These are phyloP conservation scores for Beauveria sp. DNA, from an alignment of 2,329 filamentous ascomycete genomes.

Conservation along the genomic window DNA sequence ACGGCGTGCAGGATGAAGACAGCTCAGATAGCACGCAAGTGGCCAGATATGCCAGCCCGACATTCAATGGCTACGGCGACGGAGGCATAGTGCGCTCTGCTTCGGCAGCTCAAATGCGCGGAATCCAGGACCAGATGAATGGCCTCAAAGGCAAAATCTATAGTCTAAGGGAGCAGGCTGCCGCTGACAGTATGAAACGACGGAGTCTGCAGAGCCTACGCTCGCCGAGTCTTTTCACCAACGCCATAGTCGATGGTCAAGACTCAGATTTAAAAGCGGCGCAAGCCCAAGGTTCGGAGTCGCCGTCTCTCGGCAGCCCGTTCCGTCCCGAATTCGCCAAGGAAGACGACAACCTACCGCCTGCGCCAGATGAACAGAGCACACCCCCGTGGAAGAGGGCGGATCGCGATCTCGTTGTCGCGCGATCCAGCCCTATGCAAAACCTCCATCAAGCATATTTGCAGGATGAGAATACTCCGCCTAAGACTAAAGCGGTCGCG, in stretches of 20 bases:
- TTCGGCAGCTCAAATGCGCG: constrained; percentile 65
- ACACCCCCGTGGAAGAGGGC: not conserved
- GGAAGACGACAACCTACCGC: constrained; percentile 7
- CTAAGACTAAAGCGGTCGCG: constrained; percentile 12
- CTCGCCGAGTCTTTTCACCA: constrained; percentile 71
- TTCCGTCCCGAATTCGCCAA: constrained; percentile 8
- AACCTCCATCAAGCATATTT: constrained; percentile 12
- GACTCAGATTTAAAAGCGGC: constrained; percentile 15
- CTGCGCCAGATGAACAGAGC: not conserved
- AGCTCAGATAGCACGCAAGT: constrained; percentile 26
- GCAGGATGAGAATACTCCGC: constrained; percentile 9
- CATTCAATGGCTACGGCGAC: constrained; percentile 32
- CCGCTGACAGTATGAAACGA: constrained; percentile 70
- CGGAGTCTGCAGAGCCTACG: constrained; percentile 69
- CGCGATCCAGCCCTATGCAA: constrained; percentile 10
- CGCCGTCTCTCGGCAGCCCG: constrained; percentile 10
- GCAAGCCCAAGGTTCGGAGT: constrained; percentile 12
- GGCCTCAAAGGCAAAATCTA: constrained; percentile 82
- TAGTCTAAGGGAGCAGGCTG: constrained; percentile 66
- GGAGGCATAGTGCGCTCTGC: constrained; percentile 54
- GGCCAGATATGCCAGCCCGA: constrained; percentile 37
- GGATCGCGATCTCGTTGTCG: not conserved
- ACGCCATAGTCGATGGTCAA: constrained; percentile 40
- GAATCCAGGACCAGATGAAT: constrained; percentile 75
- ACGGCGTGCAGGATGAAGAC: constrained; percentile 25